Evolutionary conservation across 116 monocot species (phyloP).

Genomic region (Cymodocea nodosa): DNA sequence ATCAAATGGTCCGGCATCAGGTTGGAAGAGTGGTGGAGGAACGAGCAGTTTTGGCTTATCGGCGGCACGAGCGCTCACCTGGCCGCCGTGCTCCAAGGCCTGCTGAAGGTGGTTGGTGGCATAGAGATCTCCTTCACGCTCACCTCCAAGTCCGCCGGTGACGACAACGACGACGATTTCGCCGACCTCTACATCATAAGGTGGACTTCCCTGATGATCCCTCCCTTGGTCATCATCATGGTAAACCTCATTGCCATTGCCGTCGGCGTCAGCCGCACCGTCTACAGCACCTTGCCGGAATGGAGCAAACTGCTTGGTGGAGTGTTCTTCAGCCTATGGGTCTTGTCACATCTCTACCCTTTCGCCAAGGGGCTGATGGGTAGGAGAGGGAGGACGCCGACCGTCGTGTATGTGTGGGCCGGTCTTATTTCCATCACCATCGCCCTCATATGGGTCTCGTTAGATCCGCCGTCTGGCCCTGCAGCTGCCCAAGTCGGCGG

Average conservation of each 20-base stretch:
- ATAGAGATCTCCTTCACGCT: constrained; percentile 78
- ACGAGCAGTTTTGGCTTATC: constrained; percentile 30
- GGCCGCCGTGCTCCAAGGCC: constrained; percentile 57
- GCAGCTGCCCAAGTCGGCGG: constrained; percentile 38
- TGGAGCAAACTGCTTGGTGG: constrained; percentile 74
- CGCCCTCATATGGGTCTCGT: constrained; percentile 49
- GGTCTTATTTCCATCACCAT: constrained; percentile 19
- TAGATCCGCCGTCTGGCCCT: constrained; percentile 34
- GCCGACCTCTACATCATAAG: constrained; percentile 57
- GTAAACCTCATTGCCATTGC: constrained; percentile 67
- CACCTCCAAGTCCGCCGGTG: constrained; percentile 46
- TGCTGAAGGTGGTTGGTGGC: constrained; percentile 64
- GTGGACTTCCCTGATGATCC: constrained; percentile 75
- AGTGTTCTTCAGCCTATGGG: constrained; percentile 53
- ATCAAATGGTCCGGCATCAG: constrained; percentile 63
- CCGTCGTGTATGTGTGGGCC: constrained; percentile 17
- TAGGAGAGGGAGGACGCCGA: constrained; percentile 12
- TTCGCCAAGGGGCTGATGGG: constrained; percentile 22
- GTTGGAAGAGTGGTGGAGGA: constrained; percentile 71
- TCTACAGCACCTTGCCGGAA: constrained; percentile 47
- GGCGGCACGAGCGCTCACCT: constrained; percentile 67
- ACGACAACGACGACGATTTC: constrained; percentile 53
- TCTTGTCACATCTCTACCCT: constrained; percentile 14
- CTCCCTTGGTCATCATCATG: constrained; percentile 71
- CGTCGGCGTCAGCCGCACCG: constrained; percentile 50